These are phyloP conservation scores for Fusarium virguliforme DNA, from an alignment of 2,329 filamentous ascomycete species.

Conservation along the genomic window DNA sequence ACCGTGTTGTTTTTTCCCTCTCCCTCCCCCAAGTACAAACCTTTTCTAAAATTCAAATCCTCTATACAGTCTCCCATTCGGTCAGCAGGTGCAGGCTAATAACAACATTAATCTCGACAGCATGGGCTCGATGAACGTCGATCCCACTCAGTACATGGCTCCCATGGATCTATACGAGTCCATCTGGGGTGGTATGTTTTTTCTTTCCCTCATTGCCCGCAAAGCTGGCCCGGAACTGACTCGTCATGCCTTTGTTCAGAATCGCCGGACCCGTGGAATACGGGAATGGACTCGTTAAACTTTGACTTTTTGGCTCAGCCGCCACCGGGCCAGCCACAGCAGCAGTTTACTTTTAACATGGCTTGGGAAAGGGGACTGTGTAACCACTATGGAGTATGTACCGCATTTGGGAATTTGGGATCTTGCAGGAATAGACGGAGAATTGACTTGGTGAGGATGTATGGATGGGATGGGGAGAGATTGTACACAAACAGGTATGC, in stretches of 20 bases:
- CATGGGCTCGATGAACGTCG: slow-evolving; percentile 67
- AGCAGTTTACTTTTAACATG: slow-evolving; percentile 71
- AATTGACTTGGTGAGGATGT: not conserved
- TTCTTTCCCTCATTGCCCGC: not conserved
- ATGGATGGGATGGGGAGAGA: not conserved
- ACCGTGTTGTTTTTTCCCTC: not conserved
- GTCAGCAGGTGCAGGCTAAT: slow-evolving; percentile 57
- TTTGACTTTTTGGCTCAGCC: slow-evolving; percentile 75
- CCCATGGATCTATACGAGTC: slow-evolving; percentile 79
- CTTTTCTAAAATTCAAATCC: slow-evolving; percentile 33
- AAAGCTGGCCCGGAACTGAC: slow-evolving; percentile 32
- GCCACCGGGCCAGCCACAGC: slow-evolving; percentile 71
- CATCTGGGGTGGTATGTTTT: slow-evolving; percentile 75
- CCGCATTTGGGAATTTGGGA: slow-evolving; percentile 11
- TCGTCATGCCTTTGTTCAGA: slow-evolving; percentile 58
- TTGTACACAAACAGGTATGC: slow-evolving; percentile 26
- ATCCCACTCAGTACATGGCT: slow-evolving; percentile 73
- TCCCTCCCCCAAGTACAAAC: not conserved
- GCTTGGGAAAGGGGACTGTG: not conserved
- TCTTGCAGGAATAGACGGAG: slow-evolving; percentile 4
- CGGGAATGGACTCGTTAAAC: slow-evolving; percentile 70
- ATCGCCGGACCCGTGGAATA: slow-evolving; percentile 73
- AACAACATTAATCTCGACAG: slow-evolving; percentile 59
- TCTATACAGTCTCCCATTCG: slow-evolving; percentile 56
- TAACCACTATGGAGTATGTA: not conserved